Evolutionary conservation across 1,284 basidiomycete genomes (phyloP).

Genomic region (Volvariella surrecta): DNA sequence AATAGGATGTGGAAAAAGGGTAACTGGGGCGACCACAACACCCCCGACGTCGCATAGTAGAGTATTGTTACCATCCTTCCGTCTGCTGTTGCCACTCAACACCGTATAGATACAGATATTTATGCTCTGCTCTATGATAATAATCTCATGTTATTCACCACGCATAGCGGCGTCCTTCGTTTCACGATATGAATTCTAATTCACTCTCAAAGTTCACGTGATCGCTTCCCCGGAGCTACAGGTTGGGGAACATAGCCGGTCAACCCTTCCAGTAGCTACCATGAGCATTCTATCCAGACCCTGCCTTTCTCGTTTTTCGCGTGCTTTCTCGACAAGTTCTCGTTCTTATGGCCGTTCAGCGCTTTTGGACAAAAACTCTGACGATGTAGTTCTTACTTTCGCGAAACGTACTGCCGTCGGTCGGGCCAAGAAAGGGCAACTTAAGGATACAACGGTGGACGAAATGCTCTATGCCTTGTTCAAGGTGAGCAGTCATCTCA

Average conservation of each 20-base stretch:
- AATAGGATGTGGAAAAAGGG: constrained; percentile 50
- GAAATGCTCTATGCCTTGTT: constrained; percentile 64
- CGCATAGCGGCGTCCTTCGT: too few relatives aligned
- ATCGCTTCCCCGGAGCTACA: neutral
- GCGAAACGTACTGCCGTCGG: constrained; percentile 76
- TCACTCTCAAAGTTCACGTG: constrained; percentile 1
- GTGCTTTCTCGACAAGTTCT: neutral
- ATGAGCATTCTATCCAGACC: constrained; percentile 7
- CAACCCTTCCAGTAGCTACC: constrained; percentile 6
- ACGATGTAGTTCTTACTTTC: constrained; percentile 84
- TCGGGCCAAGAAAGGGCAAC: constrained; percentile 70
- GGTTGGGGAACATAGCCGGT: too few relatives aligned
- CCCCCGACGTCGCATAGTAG: constrained; percentile 26
- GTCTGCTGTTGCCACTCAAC: neutral
- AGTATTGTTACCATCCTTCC: constrained; percentile 2
- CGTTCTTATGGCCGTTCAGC: constrained; percentile 32
- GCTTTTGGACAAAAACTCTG: constrained; percentile 58
- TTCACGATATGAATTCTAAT: neutral
- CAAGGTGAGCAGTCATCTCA: constrained; percentile 33
- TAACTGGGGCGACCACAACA: constrained; percentile 12
- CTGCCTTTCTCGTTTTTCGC: too few relatives aligned
- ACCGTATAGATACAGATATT: too few relatives aligned
- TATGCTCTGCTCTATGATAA: too few relatives aligned
- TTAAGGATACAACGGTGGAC: constrained; percentile 71
- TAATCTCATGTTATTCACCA: too few relatives aligned